Conservation (phyloP, 2,329 filamentous ascomycete genomes). For the Verticillium zaregamsianum region DNA sequence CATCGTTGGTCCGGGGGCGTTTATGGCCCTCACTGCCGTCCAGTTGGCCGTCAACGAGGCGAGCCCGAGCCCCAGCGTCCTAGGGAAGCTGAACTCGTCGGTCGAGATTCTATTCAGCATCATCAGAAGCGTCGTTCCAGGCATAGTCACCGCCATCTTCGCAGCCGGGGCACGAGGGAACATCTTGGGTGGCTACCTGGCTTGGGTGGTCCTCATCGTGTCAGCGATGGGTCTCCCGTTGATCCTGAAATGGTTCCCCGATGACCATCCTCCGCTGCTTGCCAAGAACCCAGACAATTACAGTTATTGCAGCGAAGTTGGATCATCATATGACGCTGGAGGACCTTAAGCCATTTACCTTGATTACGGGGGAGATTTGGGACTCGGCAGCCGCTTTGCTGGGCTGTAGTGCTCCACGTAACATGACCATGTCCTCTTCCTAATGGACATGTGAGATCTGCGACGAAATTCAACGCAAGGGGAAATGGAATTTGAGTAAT, state of each 20-base stretch:
- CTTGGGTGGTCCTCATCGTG: background rate
- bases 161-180: background rate
- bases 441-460: background rate
- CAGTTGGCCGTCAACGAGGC: constrained; percentile 75
- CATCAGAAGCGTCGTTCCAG: background rate
- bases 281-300: background rate
- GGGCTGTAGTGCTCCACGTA: background rate
- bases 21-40: constrained; percentile 66
- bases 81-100: constrained; percentile 62
- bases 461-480: background rate
- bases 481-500: background rate
- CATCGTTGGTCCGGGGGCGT: constrained; percentile 56
- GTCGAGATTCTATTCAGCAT: background rate
- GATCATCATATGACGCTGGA: background rate
- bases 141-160: background rate
- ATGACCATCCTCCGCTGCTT: background rate
- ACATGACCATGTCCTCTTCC: background rate
- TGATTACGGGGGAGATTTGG: background rate
- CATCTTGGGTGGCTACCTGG: background rate
- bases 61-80: constrained; percentile 56
- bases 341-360: background rate
- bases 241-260: background rate
- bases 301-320: background rate
- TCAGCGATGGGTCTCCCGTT: background rate
- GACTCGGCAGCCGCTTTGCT: background rate